Base-by-base conservation (phyloP, 805 yeast species). In the Pichia ethanolica region DNA sequence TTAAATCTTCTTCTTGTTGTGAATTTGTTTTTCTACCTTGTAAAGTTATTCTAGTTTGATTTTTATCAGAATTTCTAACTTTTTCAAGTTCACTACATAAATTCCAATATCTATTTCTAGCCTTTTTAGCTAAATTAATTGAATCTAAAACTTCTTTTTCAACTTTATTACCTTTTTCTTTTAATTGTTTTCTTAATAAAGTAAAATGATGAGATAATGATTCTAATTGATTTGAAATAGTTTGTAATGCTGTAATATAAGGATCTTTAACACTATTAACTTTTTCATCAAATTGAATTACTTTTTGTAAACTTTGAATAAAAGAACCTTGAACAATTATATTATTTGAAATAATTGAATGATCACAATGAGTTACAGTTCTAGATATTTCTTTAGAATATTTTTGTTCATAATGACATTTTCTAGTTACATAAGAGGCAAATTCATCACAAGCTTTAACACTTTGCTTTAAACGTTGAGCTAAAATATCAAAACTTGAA, bases 1-100 rank as follows among this genome's bases (percentile, higher is more conserved):
- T 81, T 20, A 91, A 71, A 45, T 90, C 96, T 62, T 91, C 98
- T 62, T 93, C 98, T 62, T 83, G 86, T 68, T 91, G 97, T 46
- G 83, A 84, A 1, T 86, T 81, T 0, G 89, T 82, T 56, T 83
- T 84, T 39, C 87, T 78, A 52, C 86, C 84, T 62, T 87, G 87
- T 62, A 93, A 75, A 3, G 91, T 80, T 46, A 90, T 82, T 54
- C 86, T 84, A 58, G 88, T 88, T 65, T 86, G 87, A 50, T 84
- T 75, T 25, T 95, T 96, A 62, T 91, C 97, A 0, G 87, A 77
- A 45, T 58, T 62, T 60, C 84, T 81, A 41, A 89, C 74, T 58
- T 85, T 83, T 57, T 91, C 97, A 65, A 88, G 77, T 58, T 93
- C 98, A 47, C 82, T 85, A 60, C 97, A 89, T 28, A 89, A 69